phyloP scores from a whole-genome alignment of 1,139 yeast genomes.

The Saccharomycopsis hybrid region DNA sequence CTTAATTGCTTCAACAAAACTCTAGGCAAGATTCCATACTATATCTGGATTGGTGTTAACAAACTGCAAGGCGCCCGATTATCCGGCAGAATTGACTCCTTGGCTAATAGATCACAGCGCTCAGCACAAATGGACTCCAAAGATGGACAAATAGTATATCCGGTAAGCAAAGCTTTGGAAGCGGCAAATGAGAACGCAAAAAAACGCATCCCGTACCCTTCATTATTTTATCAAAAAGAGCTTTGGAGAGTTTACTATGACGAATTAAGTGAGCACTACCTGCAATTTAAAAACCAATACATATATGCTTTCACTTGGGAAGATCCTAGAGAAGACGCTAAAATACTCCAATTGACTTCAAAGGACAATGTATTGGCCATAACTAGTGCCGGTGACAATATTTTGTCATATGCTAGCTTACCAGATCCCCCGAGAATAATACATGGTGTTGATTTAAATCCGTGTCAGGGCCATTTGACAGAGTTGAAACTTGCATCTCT shows the following conservation, averaged over 20 bases:
- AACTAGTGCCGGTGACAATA: constrained; percentile 82
- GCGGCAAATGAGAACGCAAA: constrained; percentile 60
- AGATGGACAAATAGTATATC: constrained; percentile 28
- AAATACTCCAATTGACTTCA: constrained; percentile 51
- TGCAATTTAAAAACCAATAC: constrained; percentile 70
- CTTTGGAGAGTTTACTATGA: constrained; percentile 78
- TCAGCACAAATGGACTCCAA: constrained; percentile 47
- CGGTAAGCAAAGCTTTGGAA: constrained; percentile 61
- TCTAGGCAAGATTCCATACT: constrained; percentile 72
- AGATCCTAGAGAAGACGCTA: constrained; percentile 76
- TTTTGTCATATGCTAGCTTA: constrained; percentile 64
- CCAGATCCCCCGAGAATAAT: constrained; percentile 68
- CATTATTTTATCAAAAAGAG: constrained; percentile 69
- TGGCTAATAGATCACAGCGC: constrained; percentile 78
- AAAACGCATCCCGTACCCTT: constrained; percentile 70
- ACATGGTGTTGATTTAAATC: constrained; percentile 82
- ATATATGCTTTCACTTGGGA: constrained; percentile 90
- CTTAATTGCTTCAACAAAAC: constrained; percentile 56
- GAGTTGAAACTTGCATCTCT: constrained; percentile 73
- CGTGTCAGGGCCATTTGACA: constrained; percentile 72
- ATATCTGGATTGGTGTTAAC: constrained; percentile 78
- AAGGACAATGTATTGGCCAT: constrained; percentile 74
- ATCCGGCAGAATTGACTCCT: constrained; percentile 57
- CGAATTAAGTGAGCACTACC: constrained; percentile 59
- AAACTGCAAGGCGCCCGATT: constrained; percentile 55